Conservation (phyloP, 2,329 filamentous ascomycete species). For the Akanthomyces muscarius region DNA sequence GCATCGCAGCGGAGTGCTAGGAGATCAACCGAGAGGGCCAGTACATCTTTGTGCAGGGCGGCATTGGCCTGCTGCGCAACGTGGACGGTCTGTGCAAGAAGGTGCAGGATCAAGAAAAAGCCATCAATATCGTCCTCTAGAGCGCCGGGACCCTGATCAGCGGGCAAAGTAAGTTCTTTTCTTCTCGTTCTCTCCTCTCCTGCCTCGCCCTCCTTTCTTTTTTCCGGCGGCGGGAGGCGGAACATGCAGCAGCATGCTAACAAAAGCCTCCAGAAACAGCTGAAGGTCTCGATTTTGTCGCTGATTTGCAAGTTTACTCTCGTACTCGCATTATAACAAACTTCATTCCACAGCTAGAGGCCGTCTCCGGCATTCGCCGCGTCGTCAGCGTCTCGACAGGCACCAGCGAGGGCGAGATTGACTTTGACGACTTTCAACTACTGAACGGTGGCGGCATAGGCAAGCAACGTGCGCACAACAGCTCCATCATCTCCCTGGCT, state of each 20-base stretch:
- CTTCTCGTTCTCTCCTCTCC: too few relatives aligned
- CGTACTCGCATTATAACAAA: conserved; percentile 55
- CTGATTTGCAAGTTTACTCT: conserved; percentile 52
- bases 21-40: conserved; percentile 39
- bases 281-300: conserved; percentile 53
- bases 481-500: background rate
- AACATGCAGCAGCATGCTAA: background rate
- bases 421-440: conserved; percentile 2
- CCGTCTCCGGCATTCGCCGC: background rate
- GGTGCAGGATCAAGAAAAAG: conserved; percentile 40
- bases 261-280: conserved; percentile 41
- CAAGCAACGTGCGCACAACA: background rate
- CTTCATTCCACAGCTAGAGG: conserved; percentile 43
- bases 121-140: conserved; percentile 45
- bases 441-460: background rate
- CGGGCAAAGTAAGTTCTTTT: conserved; percentile 22
- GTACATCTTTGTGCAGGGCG: conserved; percentile 45
- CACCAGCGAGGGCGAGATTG: background rate
- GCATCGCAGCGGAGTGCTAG: conserved; percentile 39
- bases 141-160: conserved; percentile 34
- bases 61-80: conserved; percentile 46
- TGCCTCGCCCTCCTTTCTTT: background rate
- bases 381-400: background rate
- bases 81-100: conserved; percentile 46
- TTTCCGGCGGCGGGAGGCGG: too few relatives aligned